Percentiles rank a stretch among this genome's conserved stretches.
phyloP scores from a whole-genome alignment of 306 rosid genomes.

The Inga oerstediana region DNA sequence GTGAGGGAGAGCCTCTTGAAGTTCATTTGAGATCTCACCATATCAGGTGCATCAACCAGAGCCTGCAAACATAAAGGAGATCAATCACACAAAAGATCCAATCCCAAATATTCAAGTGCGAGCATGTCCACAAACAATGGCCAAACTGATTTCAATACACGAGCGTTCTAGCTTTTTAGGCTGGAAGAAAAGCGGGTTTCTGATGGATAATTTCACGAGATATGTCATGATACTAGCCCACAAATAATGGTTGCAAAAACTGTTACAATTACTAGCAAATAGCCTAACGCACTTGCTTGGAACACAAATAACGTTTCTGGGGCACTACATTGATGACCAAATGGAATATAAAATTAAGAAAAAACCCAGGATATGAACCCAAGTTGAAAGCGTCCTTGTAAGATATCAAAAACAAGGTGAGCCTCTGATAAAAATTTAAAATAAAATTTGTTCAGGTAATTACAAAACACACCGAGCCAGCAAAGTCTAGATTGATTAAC shows the following conservation, averaged over 20 bases:
- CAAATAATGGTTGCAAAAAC: background rate
- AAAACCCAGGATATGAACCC: background rate
- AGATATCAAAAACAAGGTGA: background rate
- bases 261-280: background rate
- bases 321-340: background rate
- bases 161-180: background rate
- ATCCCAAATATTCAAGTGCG: background rate
- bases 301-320: background rate
- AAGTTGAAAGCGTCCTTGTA: background rate
- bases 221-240: background rate
- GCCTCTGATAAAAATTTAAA: background rate
- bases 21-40: conserved; percentile 77
- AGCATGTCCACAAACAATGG: background rate
- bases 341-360: background rate
- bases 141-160: background rate
- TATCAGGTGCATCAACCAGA: conserved; percentile 90
- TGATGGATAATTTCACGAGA: background rate
- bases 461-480: background rate
- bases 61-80: conserved; percentile 51
- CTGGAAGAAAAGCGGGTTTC: background rate
- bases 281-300: background rate
- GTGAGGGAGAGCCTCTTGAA: conserved; percentile 95
- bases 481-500: too few relatives aligned
- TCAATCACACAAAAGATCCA: background rate
- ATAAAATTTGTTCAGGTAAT: background rate